phyloP scores from a whole-genome alignment of 371 early-diverging fungal species.

The Mortierella sp. region DNA sequence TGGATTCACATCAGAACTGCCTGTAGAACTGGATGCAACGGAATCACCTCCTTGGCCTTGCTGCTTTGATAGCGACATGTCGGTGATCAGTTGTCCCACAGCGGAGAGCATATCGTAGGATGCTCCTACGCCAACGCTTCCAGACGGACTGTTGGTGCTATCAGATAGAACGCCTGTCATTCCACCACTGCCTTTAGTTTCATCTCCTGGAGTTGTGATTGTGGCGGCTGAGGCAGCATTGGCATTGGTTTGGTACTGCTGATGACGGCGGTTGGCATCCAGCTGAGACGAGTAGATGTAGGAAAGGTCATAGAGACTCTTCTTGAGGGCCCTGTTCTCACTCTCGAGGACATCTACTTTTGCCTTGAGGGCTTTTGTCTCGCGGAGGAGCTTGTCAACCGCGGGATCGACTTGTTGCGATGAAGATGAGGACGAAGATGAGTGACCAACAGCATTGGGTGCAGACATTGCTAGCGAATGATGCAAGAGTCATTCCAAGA shows the following conservation, averaged over 20 bases:
- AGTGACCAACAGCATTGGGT: slow-evolving; percentile 32
- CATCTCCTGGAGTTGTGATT: slow-evolving; percentile 54
- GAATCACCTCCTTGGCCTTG: slow-evolving; percentile 24
- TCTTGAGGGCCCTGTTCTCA: slow-evolving; percentile 86
- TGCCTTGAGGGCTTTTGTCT: slow-evolving; percentile 79
- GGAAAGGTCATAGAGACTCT: slow-evolving; percentile 86
- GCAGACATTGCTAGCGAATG: slow-evolving; percentile 31
- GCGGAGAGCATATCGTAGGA: slow-evolving; percentile 33
- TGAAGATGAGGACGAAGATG: slow-evolving; percentile 32
- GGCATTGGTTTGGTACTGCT: slow-evolving; percentile 1
- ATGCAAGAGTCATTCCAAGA: no score
- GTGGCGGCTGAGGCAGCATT: slow-evolving; percentile 11
- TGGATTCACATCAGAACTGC: slow-evolving; percentile 12
- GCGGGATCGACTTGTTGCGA: slow-evolving; percentile 52
- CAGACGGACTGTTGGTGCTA: not conserved
- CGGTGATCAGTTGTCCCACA: slow-evolving; percentile 36
- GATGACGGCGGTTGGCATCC: slow-evolving; percentile 13
- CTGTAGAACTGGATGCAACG: slow-evolving; percentile 7
- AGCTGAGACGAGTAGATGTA: slow-evolving; percentile 70
- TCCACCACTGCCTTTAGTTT: slow-evolving; percentile 61
- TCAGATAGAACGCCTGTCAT: not conserved
- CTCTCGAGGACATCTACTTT: slow-evolving; percentile 83
- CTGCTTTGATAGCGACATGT: slow-evolving; percentile 24
- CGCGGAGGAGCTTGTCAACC: slow-evolving; percentile 72
- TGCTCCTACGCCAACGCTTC: not conserved